Percentiles rank a stretch among this genome's conserved stretches.
phyloP scores from a whole-genome alignment of 805 yeast genomes.

The Dipodascus geniculatus region DNA sequence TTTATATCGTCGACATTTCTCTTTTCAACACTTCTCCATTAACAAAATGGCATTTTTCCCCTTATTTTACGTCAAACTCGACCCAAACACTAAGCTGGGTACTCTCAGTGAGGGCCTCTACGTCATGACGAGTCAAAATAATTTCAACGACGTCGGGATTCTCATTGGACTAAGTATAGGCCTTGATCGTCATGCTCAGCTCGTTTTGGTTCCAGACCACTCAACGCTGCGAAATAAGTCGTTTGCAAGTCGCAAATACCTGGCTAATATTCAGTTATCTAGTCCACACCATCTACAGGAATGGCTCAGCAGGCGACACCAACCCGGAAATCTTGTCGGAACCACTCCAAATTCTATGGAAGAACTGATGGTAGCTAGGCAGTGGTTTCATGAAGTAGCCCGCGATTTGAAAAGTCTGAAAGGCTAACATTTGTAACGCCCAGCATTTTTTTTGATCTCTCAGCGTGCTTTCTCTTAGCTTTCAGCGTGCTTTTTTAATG shows the following conservation, averaged over 20 bases:
- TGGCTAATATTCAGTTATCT: neutral
- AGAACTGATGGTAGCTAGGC: neutral
- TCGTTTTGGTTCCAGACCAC: neutral
- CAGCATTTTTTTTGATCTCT: too few relatives aligned
- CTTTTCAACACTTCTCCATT: neutral
- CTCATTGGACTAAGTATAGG: neutral
- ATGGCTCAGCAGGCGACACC: conserved; percentile 1
- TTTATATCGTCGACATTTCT: too few relatives aligned
- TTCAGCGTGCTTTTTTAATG: neutral
- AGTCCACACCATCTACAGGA: neutral
- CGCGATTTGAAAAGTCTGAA: neutral
- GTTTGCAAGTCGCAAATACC: neutral
- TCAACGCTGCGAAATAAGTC: neutral
- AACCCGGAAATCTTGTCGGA: neutral
- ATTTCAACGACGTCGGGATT: neutral
- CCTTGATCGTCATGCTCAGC: neutral
- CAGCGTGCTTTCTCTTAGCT: neutral
- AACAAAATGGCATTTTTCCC: neutral
- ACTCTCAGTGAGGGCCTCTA: neutral
- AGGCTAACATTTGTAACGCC: neutral
- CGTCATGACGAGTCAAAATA: neutral
- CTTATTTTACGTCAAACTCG: neutral
- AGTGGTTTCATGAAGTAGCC: conserved; percentile 1
- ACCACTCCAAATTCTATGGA: neutral
- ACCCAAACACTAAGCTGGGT: neutral